phyloP scores from a whole-genome alignment of 2,329 filamentous ascomycete species.

The Colletotrichum somersetense region DNA sequence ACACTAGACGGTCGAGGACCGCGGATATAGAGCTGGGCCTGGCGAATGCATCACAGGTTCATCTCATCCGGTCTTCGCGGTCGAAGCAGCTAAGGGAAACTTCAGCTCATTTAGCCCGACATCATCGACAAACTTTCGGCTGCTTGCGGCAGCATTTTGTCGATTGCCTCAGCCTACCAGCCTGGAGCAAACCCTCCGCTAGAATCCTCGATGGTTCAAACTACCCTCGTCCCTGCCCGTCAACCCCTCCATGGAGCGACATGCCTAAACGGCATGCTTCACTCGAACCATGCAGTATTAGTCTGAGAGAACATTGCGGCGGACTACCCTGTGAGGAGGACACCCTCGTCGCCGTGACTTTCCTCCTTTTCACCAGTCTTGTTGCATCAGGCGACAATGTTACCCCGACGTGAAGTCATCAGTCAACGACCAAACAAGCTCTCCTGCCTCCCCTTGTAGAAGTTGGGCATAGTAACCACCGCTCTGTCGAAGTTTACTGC shows the following conservation, averaged over 20 bases:
- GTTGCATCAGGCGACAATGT: conserved; percentile 14
- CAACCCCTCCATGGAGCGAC: not conserved
- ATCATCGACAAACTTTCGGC: conserved; percentile 34
- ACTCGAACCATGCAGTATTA: no score
- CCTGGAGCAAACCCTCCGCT: conserved; percentile 35
- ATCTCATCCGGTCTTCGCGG: conserved; percentile 8
- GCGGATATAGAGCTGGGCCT: not conserved
- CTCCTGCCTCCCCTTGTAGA: conserved; percentile 6
- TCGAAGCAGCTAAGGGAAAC: not conserved
- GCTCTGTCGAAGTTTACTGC: not conserved
- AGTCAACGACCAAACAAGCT: conserved; percentile 26
- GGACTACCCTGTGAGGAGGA: not conserved
- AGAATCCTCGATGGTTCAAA: conserved; percentile 1
- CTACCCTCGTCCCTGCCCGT: conserved; percentile 25
- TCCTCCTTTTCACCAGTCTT: not conserved
- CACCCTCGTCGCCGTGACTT: not conserved
- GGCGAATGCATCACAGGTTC: not conserved
- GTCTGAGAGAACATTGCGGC: not conserved
- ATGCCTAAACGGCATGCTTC: not conserved
- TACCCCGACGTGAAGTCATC: conserved; percentile 10
- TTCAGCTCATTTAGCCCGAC: not conserved
- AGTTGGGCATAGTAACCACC: conserved; percentile 13
- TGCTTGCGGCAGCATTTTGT: conserved; percentile 32
- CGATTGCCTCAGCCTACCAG: conserved; percentile 1
- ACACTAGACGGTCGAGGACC: not conserved